Evolutionary conservation across 768 basidiomycete species (phyloP), one percentile per base, ranked within the genome.

Genomic region (Piloderma croceum): DNA sequence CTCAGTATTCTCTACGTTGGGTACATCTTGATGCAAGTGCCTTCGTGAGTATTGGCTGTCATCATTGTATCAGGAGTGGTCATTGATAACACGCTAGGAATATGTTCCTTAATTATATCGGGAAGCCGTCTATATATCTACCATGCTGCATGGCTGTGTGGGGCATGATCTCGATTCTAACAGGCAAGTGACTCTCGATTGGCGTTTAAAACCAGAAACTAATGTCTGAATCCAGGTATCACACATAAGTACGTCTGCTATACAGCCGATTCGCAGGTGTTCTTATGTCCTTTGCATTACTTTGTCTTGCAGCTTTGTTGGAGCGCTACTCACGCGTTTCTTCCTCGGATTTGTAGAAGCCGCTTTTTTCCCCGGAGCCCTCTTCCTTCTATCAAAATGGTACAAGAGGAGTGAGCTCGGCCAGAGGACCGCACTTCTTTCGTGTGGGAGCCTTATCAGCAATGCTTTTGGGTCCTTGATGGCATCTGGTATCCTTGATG

Each of bases 381-480:
- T 85, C 21, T 33, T 17, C 19, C 39, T 46, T n/a, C 62, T 81
- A 19, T 79, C 78, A 1, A 78, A 76, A 53, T 79, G 84, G 87
- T 89, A 89, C 65, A 84, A 69, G 42, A 73, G 74, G 32, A 68
- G 66, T 23, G 87, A 90, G 53, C 66, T 90, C 29, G 86, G 82
- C 29, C 64, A 78, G 37, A 69, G 84, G 38, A 83, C 74, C 10
- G 81, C 85, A 5, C 54, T 83, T 34, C 67, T 89, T 22, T 74
- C 73, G 29, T 85, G 83, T 45, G 87, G 88, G 15, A 78, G 72
- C 50, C 66, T 90, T 21, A 78, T 89, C 38, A 79, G 77, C 40
- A 91, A 90, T 65, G 88, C 86, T 0, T 88, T 90, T 54, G 87
- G 88, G 3, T 71, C 84, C 2, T 64, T 90, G 10, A 74, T 90